Base-by-base conservation (phyloP, 2,329 filamentous ascomycete species). In the Nannizziopsis barbatae region DNA sequence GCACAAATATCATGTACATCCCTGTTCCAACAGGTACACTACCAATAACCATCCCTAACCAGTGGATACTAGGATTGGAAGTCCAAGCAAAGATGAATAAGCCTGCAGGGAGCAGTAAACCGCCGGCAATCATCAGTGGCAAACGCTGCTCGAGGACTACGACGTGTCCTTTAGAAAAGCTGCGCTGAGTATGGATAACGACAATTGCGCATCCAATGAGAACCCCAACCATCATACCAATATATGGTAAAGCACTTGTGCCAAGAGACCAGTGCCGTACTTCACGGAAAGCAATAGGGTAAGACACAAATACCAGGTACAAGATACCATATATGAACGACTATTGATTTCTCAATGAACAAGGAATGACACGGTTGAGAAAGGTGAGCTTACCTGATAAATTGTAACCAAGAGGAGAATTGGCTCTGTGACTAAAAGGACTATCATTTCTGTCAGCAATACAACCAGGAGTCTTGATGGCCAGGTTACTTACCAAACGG, bases 321-420 rank as follows among this genome's bases (percentile, higher is more conserved):
- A 65, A 69, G 3, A 74, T 55, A 5, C 70, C 69, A 45, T 71
- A 70, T 1, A 90, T 27, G 22, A 27, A 27, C 7, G 22, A 27
- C 22, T 27, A 7, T 27, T 7, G 22, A 27, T 27, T 27, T 7
- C 22, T 27, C 7, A 27, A 7, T 27, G 22, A 27, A 3, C 7
- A 27, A 27, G 22, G 7, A 27, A 27, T 27, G 7, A 27, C 22
- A 27, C 7, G 22, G 3, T 27, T 27, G 4, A 7, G 22, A 7
- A 7, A 27, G 22, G 22, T 27, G 7, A 27, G 22, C 22, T 4
- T 27, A 27, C 22, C 22, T 27, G 22, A 72, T 93, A 94, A 1
- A 93, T 55, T 0, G 81, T 80, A 58, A 94, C 83, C 58, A 92
- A 78, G 56, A 94, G 77, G 42, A 94, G 86, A 59, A 95, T 94